phyloP scores from a whole-genome alignment of 306 rosid genomes.

The Cucumis hystrix region DNA sequence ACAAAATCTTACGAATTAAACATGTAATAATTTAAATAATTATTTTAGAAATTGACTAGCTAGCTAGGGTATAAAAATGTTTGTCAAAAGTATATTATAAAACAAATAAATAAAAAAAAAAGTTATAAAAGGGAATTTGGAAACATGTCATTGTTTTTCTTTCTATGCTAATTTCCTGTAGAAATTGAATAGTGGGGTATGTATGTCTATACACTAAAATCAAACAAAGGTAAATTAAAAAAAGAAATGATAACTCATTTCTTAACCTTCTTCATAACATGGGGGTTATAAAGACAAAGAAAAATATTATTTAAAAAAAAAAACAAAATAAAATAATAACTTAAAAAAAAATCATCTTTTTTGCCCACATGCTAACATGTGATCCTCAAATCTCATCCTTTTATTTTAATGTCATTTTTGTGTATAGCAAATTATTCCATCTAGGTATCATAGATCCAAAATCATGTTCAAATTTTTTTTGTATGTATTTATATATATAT shows the following conservation, averaged over 20 bases:
- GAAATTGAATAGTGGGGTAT: background rate
- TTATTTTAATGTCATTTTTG: constrained; percentile 7
- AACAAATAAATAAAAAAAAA: background rate
- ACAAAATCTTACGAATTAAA: too few relatives aligned
- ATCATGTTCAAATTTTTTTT: background rate
- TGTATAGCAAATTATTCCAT: background rate
- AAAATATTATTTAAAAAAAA: too few relatives aligned
- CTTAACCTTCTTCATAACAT: background rate
- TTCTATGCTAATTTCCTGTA: background rate
- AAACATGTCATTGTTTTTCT: background rate
- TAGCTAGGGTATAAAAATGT: background rate
- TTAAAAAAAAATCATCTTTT: background rate
- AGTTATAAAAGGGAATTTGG: background rate
- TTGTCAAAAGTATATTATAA: background rate
- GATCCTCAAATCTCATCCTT: background rate
- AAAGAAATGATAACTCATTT: background rate
- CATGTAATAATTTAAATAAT: too few relatives aligned
- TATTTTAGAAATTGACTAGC: background rate
- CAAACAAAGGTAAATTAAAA: background rate
- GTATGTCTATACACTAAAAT: background rate
- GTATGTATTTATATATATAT: background rate
- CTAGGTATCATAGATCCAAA: background rate
- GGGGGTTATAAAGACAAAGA: background rate
- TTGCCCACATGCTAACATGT: constrained; percentile 8
- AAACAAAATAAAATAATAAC: background rate